phyloP scores from a whole-genome alignment of 352 stramenopile genomes.

The Pythium chondricola region DNA sequence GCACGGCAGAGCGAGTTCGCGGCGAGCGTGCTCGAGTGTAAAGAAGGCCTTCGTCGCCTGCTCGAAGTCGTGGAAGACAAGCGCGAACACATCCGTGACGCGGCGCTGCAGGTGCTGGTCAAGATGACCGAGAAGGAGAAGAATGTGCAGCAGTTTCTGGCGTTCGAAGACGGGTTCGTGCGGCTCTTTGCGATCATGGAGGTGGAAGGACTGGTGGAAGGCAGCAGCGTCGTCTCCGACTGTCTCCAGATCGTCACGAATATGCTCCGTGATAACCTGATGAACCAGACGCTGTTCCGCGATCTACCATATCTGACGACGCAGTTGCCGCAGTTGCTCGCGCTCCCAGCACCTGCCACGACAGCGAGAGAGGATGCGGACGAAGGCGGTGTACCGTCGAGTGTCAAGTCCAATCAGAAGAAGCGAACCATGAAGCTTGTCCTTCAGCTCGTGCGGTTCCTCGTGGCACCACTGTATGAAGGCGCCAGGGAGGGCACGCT shows the following conservation, averaged over 20 bases:
- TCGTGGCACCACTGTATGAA: conserved; percentile 57
- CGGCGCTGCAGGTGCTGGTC: conserved; percentile 57
- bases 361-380: background rate
- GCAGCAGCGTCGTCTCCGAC: conserved; percentile 53
- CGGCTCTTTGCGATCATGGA: conserved; percentile 78
- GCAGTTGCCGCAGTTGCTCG: conserved; percentile 43
- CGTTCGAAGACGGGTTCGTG: conserved; percentile 78
- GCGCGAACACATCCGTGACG: conserved; percentile 77
- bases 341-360: conserved; percentile 12
- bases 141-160: conserved; percentile 74
- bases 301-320: conserved; percentile 52
- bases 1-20: conserved; percentile 43
- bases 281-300: conserved; percentile 69
- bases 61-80: conserved; percentile 75
- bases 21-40: conserved; percentile 40
- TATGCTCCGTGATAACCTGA: conserved; percentile 71
- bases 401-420: conserved; percentile 27
- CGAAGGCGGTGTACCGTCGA: conserved; percentile 8
- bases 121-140: conserved; percentile 62
- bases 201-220: conserved; percentile 42
- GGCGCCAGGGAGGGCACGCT: conserved; percentile 30
- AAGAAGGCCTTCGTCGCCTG: conserved; percentile 59
- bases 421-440: conserved; percentile 55
- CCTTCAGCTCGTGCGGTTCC: conserved; percentile 60
- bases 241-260: conserved; percentile 79